A percentile compares a stretch with the other conserved stretches of the same genome.
These are phyloP conservation scores for Eucalyptus tenuipes DNA, from an alignment of 345 rosid species.

Conservation along the genomic window DNA sequence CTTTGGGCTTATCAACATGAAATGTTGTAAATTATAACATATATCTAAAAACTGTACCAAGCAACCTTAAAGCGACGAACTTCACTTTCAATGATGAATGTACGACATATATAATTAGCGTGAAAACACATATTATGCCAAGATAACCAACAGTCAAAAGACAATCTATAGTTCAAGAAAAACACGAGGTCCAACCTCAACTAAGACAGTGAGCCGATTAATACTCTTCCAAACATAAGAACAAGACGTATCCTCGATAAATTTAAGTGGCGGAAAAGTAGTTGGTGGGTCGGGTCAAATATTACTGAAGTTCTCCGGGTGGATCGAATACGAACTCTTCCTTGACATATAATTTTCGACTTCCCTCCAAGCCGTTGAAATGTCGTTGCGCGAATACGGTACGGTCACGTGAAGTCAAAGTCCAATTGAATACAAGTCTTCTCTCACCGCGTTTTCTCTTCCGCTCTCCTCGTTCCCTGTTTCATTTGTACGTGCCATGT, in stretches of 20 bases:
- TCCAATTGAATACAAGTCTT: neutral
- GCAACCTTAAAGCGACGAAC: neutral
- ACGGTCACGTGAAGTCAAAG: neutral
- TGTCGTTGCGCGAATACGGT: neutral
- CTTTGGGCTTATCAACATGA: neutral
- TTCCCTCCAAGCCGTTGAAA: neutral
- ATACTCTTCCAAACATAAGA: neutral
- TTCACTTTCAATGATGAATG: neutral
- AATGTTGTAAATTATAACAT: neutral
- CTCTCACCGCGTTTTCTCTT: neutral
- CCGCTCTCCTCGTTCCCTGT: neutral
- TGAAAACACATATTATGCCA: neutral
- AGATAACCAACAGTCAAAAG: neutral
- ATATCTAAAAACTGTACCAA: neutral
- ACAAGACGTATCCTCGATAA: neutral
- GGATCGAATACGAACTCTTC: neutral
- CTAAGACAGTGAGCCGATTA: neutral
- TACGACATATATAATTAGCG: neutral
- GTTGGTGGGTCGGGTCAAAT: neutral
- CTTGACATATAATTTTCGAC: neutral
- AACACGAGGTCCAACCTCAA: neutral
- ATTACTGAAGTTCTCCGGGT: neutral
- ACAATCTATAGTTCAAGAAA: neutral
- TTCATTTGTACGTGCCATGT: neutral
- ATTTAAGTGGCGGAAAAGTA: neutral